These are phyloP conservation scores for Phytophthora tubulina DNA, from an alignment of 352 stramenopile species.

Conservation along the genomic window DNA sequence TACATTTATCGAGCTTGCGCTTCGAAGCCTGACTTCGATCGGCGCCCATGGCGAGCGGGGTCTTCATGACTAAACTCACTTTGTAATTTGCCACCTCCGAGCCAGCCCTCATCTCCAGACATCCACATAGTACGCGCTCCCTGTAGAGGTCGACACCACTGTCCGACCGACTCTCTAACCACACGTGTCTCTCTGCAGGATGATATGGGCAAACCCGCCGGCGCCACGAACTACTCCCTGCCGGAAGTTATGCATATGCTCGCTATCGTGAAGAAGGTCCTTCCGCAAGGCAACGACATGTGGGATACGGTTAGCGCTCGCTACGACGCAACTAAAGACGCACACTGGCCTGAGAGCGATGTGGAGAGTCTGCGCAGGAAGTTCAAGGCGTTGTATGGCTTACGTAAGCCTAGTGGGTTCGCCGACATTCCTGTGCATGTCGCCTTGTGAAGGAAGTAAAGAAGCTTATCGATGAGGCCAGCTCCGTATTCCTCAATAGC, in stretches of 20 bases:
- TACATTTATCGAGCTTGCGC: no score
- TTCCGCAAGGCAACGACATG: background rate
- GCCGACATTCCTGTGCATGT: constrained; percentile 1
- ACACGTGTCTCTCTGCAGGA: background rate
- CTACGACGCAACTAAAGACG: background rate
- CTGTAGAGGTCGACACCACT: no score
- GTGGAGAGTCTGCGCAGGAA: background rate
- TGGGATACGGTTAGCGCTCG: background rate
- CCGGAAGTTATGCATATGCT: constrained; percentile 1
- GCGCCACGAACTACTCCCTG: constrained; percentile 2
- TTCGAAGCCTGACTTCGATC: no score
- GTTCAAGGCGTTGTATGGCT: background rate
- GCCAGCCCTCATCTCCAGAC: no score
- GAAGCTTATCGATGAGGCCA: constrained; percentile 5
- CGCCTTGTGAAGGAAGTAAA: background rate
- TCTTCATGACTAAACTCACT: no score
- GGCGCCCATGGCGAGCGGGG: no score
- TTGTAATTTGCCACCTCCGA: no score
- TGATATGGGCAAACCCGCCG: constrained; percentile 1
- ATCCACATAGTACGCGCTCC: no score
- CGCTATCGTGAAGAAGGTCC: background rate
- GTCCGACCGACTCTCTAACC: no score
- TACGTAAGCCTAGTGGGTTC: background rate
- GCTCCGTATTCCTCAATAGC: background rate
- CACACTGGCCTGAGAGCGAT: background rate